These are phyloP conservation scores for Podospora anserina DNA, from an alignment of 495 filamentous ascomycete species.

Conservation along the genomic window DNA sequence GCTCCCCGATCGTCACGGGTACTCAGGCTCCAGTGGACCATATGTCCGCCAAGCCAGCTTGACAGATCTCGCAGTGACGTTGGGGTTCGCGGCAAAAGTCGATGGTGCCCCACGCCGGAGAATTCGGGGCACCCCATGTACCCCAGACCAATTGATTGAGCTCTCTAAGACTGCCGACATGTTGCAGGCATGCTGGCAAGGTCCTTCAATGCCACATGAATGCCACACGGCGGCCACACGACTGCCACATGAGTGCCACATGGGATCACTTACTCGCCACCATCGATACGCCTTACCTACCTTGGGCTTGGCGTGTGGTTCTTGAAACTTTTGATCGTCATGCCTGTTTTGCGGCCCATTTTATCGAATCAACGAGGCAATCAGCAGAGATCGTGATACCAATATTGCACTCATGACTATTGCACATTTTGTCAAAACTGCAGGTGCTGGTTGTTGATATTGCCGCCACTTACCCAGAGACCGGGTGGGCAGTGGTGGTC, in stretches of 20 bases:
- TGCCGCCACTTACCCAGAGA: neutral
- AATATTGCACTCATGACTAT: neutral
- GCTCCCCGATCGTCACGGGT: neutral
- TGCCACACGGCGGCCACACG: neutral
- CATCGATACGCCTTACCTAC: neutral
- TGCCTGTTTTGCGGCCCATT: neutral
- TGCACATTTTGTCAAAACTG: neutral
- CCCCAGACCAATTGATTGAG: slow-evolving; percentile 10
- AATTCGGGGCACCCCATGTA: slow-evolving; percentile 7
- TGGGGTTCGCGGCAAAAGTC: slow-evolving; percentile 22
- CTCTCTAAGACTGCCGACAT: slow-evolving; percentile 17
- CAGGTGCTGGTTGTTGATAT: neutral
- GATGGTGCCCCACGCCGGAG: slow-evolving; percentile 14
- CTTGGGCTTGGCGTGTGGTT: neutral
- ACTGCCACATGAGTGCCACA: neutral
- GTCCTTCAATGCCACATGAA: slow-evolving; percentile 9
- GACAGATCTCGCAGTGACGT: slow-evolving; percentile 9
- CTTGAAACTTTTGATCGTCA: neutral
- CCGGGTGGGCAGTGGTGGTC: neutral
- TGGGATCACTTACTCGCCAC: neutral
- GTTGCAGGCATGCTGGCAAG: slow-evolving; percentile 5
- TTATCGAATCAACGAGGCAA: neutral
- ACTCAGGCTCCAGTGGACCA: neutral
- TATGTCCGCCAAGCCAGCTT: slow-evolving; percentile 2
- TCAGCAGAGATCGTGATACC: neutral